A percentile compares a stretch with the other conserved stretches of the same genome.
These are phyloP conservation scores for Periconia macrospinosa DNA, from an alignment of 2,329 filamentous ascomycete genomes.

Conservation along the genomic window DNA sequence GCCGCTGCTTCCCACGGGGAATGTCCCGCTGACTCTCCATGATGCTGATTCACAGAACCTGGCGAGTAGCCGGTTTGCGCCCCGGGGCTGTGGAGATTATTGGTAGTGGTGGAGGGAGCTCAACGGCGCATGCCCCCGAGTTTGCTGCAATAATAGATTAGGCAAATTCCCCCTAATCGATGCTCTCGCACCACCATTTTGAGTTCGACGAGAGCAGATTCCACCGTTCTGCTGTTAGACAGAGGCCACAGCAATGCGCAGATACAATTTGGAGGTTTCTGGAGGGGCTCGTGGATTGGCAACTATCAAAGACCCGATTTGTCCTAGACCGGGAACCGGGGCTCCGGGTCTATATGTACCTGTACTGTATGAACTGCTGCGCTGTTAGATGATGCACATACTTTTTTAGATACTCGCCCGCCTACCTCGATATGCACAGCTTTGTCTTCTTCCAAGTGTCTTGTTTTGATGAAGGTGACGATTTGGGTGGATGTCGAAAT, in stretches of 20 bases:
- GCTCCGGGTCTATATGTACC: slow-evolving; percentile 22
- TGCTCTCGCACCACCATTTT: slow-evolving; percentile 30
- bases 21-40: slow-evolving; percentile 31
- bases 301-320: slow-evolving; percentile 40
- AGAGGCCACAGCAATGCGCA: slow-evolving; percentile 25
- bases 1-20: slow-evolving; percentile 23
- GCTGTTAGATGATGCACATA: neutral
- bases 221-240: slow-evolving; percentile 21
- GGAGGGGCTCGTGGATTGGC: slow-evolving; percentile 31
- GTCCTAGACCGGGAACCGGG: slow-evolving; percentile 28
- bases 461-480: too few species aligned
- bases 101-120: slow-evolving; percentile 26
- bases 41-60: slow-evolving; percentile 20
- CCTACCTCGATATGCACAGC: too few species aligned
- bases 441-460: neutral
- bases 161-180: slow-evolving; percentile 32
- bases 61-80: slow-evolving; percentile 18
- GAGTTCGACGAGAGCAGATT: slow-evolving; percentile 15
- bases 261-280: slow-evolving; percentile 18
- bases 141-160: slow-evolving; percentile 19
- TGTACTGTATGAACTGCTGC: neutral
- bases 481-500: too few species aligned
- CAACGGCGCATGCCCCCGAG: slow-evolving; percentile 22
- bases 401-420: neutral
- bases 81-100: slow-evolving; percentile 18